Evolutionary conservation across 2,329 filamentous ascomycete genomes (phyloP).

Genomic region (Exophiala sideris): DNA sequence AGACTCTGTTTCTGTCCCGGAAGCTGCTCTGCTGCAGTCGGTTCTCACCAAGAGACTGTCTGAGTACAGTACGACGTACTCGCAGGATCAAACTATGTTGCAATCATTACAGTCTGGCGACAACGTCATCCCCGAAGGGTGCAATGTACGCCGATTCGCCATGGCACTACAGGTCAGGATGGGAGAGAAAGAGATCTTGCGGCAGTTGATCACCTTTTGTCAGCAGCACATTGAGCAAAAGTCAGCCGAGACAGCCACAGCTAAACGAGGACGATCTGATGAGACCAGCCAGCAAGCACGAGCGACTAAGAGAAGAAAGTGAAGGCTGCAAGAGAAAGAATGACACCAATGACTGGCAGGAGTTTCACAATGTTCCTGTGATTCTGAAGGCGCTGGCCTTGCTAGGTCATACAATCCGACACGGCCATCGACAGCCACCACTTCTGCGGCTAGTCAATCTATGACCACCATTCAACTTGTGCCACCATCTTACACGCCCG

Average conservation of each 20-base stretch:
- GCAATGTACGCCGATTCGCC: conserved; percentile 36
- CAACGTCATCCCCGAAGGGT: conserved; percentile 30
- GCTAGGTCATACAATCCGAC: conserved; percentile 22
- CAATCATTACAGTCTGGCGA: conserved; percentile 24
- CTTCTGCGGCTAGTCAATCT: background rate
- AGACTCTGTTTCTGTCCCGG: conserved; percentile 20
- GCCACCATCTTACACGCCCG: conserved; percentile 18
- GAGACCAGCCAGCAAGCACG: conserved; percentile 6
- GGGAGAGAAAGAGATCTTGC: conserved; percentile 68
- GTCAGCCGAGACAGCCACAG: conserved; percentile 25
- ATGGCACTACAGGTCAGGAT: conserved; percentile 67
- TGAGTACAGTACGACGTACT: conserved; percentile 55
- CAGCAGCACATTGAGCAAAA: conserved; percentile 33
- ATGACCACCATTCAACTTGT: conserved; percentile 6
- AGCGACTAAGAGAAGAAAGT: conserved; percentile 21
- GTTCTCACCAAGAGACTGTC: conserved; percentile 33
- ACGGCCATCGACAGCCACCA: background rate
- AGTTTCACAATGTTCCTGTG: conserved; percentile 6
- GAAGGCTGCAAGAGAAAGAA: conserved; percentile 8
- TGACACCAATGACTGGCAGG: background rate
- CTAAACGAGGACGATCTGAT: conserved; percentile 34
- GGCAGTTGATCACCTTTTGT: conserved; percentile 48
- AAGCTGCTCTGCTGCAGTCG: conserved; percentile 20
- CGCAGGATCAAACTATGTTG: conserved; percentile 48
- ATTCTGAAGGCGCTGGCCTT: conserved; percentile 24